Evolutionary conservation across 805 yeast species (phyloP).

Genomic region (Danielia oregonensis): DNA sequence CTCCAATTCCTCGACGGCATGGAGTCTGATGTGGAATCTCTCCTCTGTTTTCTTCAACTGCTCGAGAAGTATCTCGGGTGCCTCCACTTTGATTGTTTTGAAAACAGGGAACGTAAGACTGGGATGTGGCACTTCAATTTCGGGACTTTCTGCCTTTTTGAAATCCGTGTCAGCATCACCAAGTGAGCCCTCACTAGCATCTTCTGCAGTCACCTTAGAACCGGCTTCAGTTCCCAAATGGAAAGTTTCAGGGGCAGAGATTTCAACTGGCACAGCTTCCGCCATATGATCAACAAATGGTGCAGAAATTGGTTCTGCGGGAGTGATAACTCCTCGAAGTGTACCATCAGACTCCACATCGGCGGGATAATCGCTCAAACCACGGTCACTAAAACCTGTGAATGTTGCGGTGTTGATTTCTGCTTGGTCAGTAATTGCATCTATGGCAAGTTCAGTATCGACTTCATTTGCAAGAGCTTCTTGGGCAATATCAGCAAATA

Average conservation of each 20-base stretch:
- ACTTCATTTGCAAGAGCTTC: no score
- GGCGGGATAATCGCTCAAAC: slow-evolving; percentile 1
- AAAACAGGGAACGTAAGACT: slow-evolving; percentile 6
- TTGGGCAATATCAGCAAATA: slow-evolving; percentile 4
- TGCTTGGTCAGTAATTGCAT: no score
- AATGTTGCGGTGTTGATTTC: no score
- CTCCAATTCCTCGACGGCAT: slow-evolving; percentile 11
- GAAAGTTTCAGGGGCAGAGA: background rate
- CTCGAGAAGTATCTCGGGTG: slow-evolving; percentile 7
- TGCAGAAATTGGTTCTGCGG: background rate
- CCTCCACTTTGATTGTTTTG: slow-evolving; percentile 10
- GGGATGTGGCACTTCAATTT: slow-evolving; percentile 1
- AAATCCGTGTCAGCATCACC: slow-evolving; percentile 4
- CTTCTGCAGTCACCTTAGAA: background rate
- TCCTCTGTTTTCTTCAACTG: slow-evolving; percentile 11
- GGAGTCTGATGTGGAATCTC: slow-evolving; percentile 12
- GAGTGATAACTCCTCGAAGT: background rate
- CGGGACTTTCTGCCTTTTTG: background rate
- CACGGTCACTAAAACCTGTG: no score
- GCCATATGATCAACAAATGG: no score
- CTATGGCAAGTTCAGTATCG: no score
- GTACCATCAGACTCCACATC: slow-evolving; percentile 2
- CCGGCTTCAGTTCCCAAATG: slow-evolving; percentile 1
- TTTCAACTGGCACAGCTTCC: background rate
- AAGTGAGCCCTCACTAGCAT: slow-evolving; percentile 3